Evolutionary conservation across 2,329 filamentous ascomycete species (phyloP).

Genomic region (Xenosphaeropsis pyriputrescens): DNA sequence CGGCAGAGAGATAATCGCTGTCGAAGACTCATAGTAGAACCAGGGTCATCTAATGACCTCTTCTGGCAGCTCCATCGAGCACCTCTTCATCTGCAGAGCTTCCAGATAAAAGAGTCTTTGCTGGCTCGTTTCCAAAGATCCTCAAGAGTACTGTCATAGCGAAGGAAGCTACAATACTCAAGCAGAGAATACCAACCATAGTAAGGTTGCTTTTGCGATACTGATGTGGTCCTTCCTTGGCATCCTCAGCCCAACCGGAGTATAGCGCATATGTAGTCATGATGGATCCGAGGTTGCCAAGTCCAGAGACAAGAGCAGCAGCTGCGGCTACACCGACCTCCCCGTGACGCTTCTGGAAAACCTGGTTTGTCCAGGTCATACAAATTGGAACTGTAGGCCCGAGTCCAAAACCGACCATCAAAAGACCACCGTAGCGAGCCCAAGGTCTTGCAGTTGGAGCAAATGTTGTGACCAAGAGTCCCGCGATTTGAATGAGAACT

Average conservation of each 20-base stretch:
- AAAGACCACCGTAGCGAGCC: conserved; percentile 76
- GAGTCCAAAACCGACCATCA: conserved; percentile 81
- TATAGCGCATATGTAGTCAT: conserved; percentile 83
- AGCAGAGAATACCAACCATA: conserved; percentile 73
- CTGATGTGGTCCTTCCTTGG: conserved; percentile 48
- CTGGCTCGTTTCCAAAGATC: conserved; percentile 36
- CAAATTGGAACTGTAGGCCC: conserved; percentile 84
- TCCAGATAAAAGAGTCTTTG: conserved; percentile 24
- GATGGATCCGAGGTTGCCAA: conserved; percentile 77
- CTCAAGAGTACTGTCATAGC: conserved; percentile 53
- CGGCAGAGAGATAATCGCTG: conserved; percentile 4
- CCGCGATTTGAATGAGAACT: conserved; percentile 65
- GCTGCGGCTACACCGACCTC: conserved; percentile 85
- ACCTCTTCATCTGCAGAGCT: conserved; percentile 21
- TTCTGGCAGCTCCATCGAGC: conserved; percentile 44
- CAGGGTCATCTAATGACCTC: conserved; percentile 23
- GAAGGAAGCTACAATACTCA: conserved; percentile 61
- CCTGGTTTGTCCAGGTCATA: conserved; percentile 86
- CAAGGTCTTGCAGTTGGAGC: conserved; percentile 52
- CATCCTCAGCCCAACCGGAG: conserved; percentile 71
- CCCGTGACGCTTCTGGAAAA: conserved; percentile 79
- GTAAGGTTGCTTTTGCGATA: conserved; percentile 74
- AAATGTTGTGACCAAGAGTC: conserved; percentile 67
- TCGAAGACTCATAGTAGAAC: conserved; percentile 8
- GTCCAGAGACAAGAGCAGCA: conserved; percentile 69